Evolutionary conservation across 768 basidiomycete species (phyloP).

Genomic region (Hemileccinum impolitum): DNA sequence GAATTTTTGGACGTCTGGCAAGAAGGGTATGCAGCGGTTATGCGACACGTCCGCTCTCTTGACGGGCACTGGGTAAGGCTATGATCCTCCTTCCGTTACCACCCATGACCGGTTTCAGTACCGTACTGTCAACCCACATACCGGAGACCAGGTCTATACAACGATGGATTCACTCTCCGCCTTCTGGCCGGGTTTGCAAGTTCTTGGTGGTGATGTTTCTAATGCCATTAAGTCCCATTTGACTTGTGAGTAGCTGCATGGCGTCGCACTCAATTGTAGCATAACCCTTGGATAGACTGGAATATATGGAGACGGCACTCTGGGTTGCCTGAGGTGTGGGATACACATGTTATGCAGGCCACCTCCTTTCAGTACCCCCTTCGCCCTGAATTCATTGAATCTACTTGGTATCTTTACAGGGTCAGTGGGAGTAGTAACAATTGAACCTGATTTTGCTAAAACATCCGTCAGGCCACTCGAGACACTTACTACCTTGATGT

Average conservation of each 20-base stretch:
- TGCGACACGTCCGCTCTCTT: slow-evolving; percentile 75
- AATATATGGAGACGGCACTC: slow-evolving; percentile 87
- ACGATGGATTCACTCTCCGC: slow-evolving; percentile 95
- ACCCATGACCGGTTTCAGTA: slow-evolving; percentile 48
- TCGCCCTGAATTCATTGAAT: slow-evolving; percentile 92
- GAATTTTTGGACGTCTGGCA: slow-evolving; percentile 84
- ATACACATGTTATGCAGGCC: slow-evolving; percentile 67
- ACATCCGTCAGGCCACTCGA: slow-evolving; percentile 67
- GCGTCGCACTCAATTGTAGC: not conserved
- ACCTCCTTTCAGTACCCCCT: slow-evolving; percentile 79
- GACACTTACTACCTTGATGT: slow-evolving; percentile 93
- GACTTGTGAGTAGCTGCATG: slow-evolving; percentile 54
- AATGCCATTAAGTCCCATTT: slow-evolving; percentile 92
- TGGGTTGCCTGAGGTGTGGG: slow-evolving; percentile 91
- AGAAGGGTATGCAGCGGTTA: slow-evolving; percentile 76
- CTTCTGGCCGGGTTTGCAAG: slow-evolving; percentile 97
- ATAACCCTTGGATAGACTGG: slow-evolving; percentile 57
- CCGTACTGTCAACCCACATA: slow-evolving; percentile 77
- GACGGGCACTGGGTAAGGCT: slow-evolving; percentile 83
- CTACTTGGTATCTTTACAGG: slow-evolving; percentile 92
- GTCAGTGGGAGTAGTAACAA: slow-evolving; percentile 38
- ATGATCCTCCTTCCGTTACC: not conserved
- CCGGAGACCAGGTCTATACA: slow-evolving; percentile 67
- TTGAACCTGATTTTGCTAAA: slow-evolving; percentile 1
- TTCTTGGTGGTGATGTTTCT: slow-evolving; percentile 79